Evolutionary conservation across 352 stramenopile genomes (phyloP), one percentile per base, ranked within the genome.

Genomic region (Pythium rhizo-oryzae): DNA sequence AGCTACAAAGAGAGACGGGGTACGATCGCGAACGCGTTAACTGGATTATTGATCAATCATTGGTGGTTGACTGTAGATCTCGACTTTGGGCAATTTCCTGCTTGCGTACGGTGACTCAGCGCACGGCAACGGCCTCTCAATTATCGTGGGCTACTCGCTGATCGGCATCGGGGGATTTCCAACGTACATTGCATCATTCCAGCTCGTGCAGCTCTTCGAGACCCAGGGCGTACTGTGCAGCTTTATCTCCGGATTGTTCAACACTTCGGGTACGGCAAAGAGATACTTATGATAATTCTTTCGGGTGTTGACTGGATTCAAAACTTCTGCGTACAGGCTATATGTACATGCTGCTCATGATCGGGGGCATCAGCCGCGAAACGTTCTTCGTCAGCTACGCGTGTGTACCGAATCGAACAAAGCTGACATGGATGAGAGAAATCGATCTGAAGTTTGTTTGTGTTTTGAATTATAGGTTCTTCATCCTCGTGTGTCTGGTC

Each of bases 211-310:
- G 59, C 59, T 94, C 3, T 92, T 85, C 59, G 74, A 85, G 49
- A 73, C 76, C 6, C 82, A 92, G 71, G 85, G 82, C 0, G 65
- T 91, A 15, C 76, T 91, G 44, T 94, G 84, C 65, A 92, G 84
- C 46, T 81, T 76, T 24, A 72, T 92, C 18, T 92, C 84, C 5
- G 91, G 85, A 19, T 67, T 94, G 37, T 94, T 94, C 60, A 94
- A 94, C 55, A 85, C 78, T 13, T 94, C 84, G n/a, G n/a, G n/a
- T n/a, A n/a, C n/a, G n/a, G n/a, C n/a, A n/a, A n/a, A n/a, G n/a
- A n/a, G n/a, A n/a, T n/a, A n/a, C n/a, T n/a, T n/a, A n/a, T n/a
- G n/a, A n/a, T n/a, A n/a, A n/a, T n/a, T n/a, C n/a, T n/a, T n/a
- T n/a, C n/a, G n/a, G n/a, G n/a, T n/a, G n/a, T n/a, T n/a, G n/a